Conservation (phyloP, 2,329 filamentous ascomycete genomes). For the Aureobasidium sp. region DNA sequence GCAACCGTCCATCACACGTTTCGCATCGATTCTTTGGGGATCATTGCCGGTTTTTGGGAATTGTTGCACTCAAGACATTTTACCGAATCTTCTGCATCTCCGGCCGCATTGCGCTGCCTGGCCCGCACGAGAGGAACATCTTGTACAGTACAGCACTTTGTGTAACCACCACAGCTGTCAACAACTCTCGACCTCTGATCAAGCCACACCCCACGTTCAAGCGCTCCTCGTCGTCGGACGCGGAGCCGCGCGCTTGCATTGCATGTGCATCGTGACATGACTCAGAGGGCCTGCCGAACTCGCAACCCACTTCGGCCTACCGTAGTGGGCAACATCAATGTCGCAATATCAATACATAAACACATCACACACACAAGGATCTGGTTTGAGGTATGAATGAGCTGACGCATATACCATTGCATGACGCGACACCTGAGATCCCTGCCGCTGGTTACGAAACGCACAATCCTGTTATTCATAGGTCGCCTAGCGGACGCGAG, state of each 20-base stretch:
- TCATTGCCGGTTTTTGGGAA: not conserved
- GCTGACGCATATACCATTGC: not conserved
- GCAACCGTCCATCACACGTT: conserved; percentile 6
- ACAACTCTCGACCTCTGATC: not conserved
- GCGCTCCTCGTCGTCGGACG: not conserved
- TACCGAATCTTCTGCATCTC: conserved; percentile 7
- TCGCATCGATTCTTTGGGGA: not conserved
- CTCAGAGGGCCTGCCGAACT: not conserved
- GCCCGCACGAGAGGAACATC: not conserved
- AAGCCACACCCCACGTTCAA: not conserved
- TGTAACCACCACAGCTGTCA: not conserved
- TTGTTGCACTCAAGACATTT: conserved; percentile 5
- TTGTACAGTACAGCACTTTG: not conserved
- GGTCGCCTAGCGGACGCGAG: not conserved
- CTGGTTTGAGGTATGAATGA: not conserved
- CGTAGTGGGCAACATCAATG: not conserved
- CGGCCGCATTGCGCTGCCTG: not conserved
- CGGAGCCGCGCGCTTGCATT: conserved; percentile 15
- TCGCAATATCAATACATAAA: not conserved
- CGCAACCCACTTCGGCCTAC: not conserved
- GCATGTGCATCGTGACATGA: conserved; percentile 11
- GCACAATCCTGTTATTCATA: not conserved
- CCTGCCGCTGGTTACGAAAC: not conserved
- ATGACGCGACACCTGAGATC: not conserved
- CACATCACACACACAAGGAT: not conserved